Evolutionary conservation across 805 yeast species (phyloP).

Genomic region (Sungouiella blattae): DNA sequence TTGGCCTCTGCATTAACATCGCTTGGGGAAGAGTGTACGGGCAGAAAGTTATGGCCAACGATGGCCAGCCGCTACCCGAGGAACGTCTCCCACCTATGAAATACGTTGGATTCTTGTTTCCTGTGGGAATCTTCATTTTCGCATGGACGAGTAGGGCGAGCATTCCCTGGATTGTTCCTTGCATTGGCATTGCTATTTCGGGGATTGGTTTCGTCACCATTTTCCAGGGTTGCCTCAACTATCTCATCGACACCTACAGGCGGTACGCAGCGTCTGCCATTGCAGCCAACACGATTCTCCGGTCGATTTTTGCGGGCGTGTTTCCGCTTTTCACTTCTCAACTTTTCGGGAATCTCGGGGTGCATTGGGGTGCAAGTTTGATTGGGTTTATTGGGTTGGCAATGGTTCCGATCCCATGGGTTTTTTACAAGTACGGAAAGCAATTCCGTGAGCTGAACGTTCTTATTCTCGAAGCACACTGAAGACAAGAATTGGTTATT

Average conservation of each 20-base stretch:
- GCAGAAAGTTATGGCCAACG: not conserved
- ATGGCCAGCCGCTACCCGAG: not conserved
- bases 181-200: conserved; percentile 41
- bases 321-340: conserved; percentile 85
- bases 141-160: conserved; percentile 57
- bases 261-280: conserved; percentile 77
- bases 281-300: conserved; percentile 80
- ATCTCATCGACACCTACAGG: conserved; percentile 71
- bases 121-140: not conserved
- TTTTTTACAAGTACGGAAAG: conserved; percentile 59
- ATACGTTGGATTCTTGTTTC: not conserved
- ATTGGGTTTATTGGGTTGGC: conserved; percentile 65
- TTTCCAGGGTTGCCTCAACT: conserved; percentile 64
- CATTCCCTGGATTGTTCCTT: conserved; percentile 76
- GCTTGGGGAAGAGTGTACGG: not conserved
- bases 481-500: not conserved
- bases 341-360: conserved; percentile 68
- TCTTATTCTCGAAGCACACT: not conserved
- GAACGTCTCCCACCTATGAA: not conserved
- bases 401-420: conserved; percentile 73
- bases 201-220: conserved; percentile 79
- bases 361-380: conserved; percentile 76
- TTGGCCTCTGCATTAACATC: not conserved
- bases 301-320: conserved; percentile 72
- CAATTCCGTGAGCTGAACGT: conserved; percentile 39